These are phyloP conservation scores for Eimeria maxima DNA, from an alignment of 169 alveolate species.

Conservation along the genomic window DNA sequence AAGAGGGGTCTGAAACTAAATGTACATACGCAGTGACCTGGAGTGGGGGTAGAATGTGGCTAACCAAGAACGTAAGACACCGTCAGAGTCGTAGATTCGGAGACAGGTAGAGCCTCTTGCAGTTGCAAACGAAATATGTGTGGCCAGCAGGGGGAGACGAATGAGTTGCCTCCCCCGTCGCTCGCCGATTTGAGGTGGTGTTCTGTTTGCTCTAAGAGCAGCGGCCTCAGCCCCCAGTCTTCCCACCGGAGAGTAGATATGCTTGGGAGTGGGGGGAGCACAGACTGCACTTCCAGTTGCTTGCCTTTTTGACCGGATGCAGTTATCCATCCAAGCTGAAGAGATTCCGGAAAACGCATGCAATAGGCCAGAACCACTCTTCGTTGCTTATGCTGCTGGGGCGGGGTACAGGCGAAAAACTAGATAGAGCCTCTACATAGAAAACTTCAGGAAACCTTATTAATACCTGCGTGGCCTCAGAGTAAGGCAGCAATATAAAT, in stretches of 20 bases:
- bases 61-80: slow-evolving; percentile 50
- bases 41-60: neutral
- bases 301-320: neutral
- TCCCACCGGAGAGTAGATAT: slow-evolving; percentile 26
- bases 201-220: slow-evolving; percentile 27
- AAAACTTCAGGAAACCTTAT: neutral
- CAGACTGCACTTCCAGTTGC: neutral
- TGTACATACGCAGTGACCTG: neutral
- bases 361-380: neutral
- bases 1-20: neutral
- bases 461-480: slow-evolving; percentile 50
- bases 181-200: neutral
- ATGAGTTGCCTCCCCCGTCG: slow-evolving; percentile 7
- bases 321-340: slow-evolving; percentile 50
- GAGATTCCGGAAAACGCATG: neutral
- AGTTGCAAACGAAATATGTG: slow-evolving; percentile 12
- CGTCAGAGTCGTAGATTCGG: neutral
- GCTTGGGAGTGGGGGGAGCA: slow-evolving; percentile 26
- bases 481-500: slow-evolving; percentile 9
- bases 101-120: neutral
- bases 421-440: neutral
- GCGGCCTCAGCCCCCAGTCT: slow-evolving; percentile 60
- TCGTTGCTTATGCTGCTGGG: neutral
- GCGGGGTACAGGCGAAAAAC: neutral
- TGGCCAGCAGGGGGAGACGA: slow-evolving; percentile 50